Evolutionary conservation across 768 basidiomycete species (phyloP), one percentile per base, ranked within the genome.

Genomic region (Cytidiella melzeri): DNA sequence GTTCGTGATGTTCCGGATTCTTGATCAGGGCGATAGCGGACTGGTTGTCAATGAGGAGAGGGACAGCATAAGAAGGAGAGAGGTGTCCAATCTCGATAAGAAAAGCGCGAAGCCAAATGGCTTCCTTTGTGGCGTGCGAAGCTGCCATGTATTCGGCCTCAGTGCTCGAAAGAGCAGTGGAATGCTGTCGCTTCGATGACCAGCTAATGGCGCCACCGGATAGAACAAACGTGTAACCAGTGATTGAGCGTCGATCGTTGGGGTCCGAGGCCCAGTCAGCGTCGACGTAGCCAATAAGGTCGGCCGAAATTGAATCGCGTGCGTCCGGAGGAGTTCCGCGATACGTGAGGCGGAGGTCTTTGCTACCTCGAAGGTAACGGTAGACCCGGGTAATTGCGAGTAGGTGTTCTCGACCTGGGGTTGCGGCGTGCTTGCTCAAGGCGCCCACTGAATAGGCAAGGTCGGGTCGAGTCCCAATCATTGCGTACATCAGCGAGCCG

Each of bases 81-180:
- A 43, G 30, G 39, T 40, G 15, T 20, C 44, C 49, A 26, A 52
- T 21, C n/a, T 57, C 13, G 3, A 25, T 27, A 23, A 27, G 24
- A 24, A 43, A 43, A 15, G 23, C 21, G 2, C 6, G 24, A 24
- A 67, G 47, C 73, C 73, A 76, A 2, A 70, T 9, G 1, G 57
- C 61, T 52, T 75, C 61, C 41, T 66, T 58, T 0, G 62, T 49
- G 0, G 67, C 66, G 25, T 71, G 54, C 6, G 60, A 46, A 3
- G 57, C 41, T 0, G 70, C 64, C 25, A 70, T 63, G 51, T 74
- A 73, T 51, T 75, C 70, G 2, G 69, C 63, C 48, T 73, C 67
- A 0, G 63, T 63, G 2, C 67, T 69, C 1, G 68, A 72, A 1
- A 64, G 56, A 0, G 70, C 61, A 1, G 72, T 61, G 2, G 61